Evolutionary conservation across 257 asterid genomes (phyloP).

Genomic region (Rehmannia glutinosa): DNA sequence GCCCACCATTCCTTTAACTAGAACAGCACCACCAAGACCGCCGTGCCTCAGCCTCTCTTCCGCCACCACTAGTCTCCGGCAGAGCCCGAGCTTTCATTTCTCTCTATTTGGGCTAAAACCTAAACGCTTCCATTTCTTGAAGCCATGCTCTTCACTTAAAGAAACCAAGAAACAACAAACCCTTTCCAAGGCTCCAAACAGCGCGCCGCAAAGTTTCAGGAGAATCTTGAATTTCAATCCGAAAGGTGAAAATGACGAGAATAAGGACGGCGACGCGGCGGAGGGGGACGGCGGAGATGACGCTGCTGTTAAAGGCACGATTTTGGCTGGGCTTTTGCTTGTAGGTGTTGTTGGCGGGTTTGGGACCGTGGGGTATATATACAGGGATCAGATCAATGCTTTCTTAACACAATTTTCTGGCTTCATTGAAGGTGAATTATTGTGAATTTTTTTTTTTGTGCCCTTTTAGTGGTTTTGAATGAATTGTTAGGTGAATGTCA

Average conservation of each 20-base stretch:
- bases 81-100: conserved; percentile 28
- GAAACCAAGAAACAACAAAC: conserved; percentile 73
- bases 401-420: conserved; percentile 77
- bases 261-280: conserved; percentile 23
- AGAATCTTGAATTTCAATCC: conserved; percentile 56
- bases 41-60: conserved; percentile 45
- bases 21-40: conserved; percentile 38
- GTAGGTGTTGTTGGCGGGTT: conserved; percentile 82
- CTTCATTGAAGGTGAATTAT: conserved; percentile 45
- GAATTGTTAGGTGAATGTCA: neutral
- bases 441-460: neutral
- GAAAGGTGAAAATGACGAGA: conserved; percentile 41
- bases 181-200: conserved; percentile 49
- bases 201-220: conserved; percentile 53
- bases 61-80: conserved; percentile 25
- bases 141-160: conserved; percentile 74
- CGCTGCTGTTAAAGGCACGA: conserved; percentile 73
- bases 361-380: conserved; percentile 72
- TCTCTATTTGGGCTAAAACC: conserved; percentile 46
- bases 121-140: conserved; percentile 64
- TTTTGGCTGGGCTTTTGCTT: conserved; percentile 63
- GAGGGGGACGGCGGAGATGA: conserved; percentile 33
- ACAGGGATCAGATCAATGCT: conserved; percentile 82
- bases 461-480: conserved; percentile 4
- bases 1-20: conserved; percentile 64